Evolutionary conservation across 805 yeast species (phyloP).

Genomic region (Starmerella floricola): DNA sequence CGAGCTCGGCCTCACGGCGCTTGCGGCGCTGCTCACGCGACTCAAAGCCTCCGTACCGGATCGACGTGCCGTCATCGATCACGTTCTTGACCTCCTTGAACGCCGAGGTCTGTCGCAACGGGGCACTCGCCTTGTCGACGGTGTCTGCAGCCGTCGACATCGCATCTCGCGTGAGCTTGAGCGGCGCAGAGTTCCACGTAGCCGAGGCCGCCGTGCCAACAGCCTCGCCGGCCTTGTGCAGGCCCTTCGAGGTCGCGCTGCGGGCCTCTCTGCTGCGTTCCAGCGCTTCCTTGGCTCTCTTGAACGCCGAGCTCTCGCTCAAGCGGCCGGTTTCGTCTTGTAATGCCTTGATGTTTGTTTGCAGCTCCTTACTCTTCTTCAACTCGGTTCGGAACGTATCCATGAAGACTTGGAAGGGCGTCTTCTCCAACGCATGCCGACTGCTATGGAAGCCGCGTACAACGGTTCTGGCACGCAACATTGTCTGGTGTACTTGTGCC

Average conservation of each 20-base stretch:
- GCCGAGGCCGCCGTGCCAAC: conserved; percentile 79
- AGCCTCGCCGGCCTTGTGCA: conserved; percentile 82
- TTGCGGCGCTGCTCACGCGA: conserved; percentile 65
- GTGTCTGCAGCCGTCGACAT: conserved; percentile 72
- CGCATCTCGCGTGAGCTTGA: conserved; percentile 74
- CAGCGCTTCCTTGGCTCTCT: conserved; percentile 84
- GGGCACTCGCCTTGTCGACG: conserved; percentile 77
- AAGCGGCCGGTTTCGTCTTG: conserved; percentile 92
- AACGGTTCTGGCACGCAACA: conserved; percentile 13
- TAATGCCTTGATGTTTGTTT: conserved; percentile 82
- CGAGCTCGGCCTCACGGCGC: conserved; percentile 45
- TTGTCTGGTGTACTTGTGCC: background rate
- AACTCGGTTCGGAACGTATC: conserved; percentile 88
- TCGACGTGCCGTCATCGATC: conserved; percentile 82
- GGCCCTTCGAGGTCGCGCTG: conserved; percentile 58
- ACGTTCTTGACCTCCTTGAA: conserved; percentile 82
- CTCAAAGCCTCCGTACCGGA: conserved; percentile 85
- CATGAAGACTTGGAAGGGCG: conserved; percentile 80
- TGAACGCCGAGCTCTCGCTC: conserved; percentile 88
- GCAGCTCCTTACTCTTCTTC: conserved; percentile 78
- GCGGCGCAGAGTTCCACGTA: conserved; percentile 95
- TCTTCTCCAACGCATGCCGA: conserved; percentile 18
- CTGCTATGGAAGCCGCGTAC: conserved; percentile 12
- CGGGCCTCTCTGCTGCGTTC: conserved; percentile 64
- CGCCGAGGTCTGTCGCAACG: conserved; percentile 79